Base-by-base conservation (phyloP, 352 stramenopile genomes). In the Thalassiosira sp. region DNA sequence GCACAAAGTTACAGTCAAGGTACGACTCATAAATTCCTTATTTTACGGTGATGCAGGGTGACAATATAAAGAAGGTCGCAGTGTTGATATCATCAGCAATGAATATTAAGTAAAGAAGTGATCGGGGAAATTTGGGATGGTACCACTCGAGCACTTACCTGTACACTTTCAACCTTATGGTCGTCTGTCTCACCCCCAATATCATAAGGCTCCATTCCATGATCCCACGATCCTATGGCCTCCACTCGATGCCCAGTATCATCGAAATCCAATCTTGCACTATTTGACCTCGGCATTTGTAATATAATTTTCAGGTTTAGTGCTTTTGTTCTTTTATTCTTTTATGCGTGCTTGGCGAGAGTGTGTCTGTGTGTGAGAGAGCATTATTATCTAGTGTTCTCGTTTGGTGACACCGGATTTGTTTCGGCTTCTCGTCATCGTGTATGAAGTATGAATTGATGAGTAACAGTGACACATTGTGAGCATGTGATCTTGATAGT, bases 191-290 rank as follows among this genome's bases (percentile, higher is more conserved):
- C 2, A 13, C 40, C 28, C 35, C 45, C 53, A n/a, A 43, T n/a
- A 31, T 73, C 64, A n/a, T 49, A 48, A 2, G 49, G 33, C 18
- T 76, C 67, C 2, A 76, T n/a, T 20, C 45, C 67, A 16, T 76
- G 67, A 48, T 76, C 67, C 67, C 67, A 76, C 54, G 67, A 67
- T 15, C 67, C 67, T 49, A 76, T 43, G 37, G 67, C 67, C 45
- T 76, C 67, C 5, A 76, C 45, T 35, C 42, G 48, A 27, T 76
- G 67, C 2, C 56, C 67, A 24, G 67, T 76, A 40, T 76, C 67
- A 40, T 76, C 67, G 8, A 76, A 63, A 22, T 69, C 62, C 40
- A 20, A 37, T 66, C 6, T 43, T 54, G 16, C 15, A n/a, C n/a
- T n/a, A 31, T 31, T 65, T 53, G 18, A 33, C 53, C 40, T 52